phyloP scores from a whole-genome alignment of 805 yeast genomes.

The Nakazawaea populi region DNA sequence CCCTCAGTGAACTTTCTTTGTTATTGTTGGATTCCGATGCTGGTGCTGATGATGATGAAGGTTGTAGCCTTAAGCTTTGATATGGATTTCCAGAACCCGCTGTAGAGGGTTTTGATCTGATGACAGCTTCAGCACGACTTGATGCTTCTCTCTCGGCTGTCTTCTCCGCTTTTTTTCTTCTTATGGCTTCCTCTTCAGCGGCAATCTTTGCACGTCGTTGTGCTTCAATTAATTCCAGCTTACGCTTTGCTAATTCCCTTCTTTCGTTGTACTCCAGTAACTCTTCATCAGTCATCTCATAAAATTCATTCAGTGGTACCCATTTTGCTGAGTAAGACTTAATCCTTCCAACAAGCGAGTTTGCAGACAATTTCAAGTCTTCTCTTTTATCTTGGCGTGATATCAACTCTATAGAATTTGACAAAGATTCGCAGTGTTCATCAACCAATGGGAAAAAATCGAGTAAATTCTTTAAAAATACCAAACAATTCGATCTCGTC shows the following conservation, averaged over 20 bases:
- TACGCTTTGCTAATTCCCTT: slow-evolving; percentile 15
- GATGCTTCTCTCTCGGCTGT: not conserved
- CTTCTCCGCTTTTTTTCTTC: slow-evolving; percentile 9
- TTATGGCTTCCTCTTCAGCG: slow-evolving; percentile 13
- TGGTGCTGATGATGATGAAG: not conserved
- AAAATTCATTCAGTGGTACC: slow-evolving; percentile 52
- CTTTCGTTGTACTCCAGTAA: slow-evolving; percentile 22
- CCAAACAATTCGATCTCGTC: slow-evolving; percentile 75
- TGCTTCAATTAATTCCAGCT: slow-evolving; percentile 15
- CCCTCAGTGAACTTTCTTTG: not conserved
- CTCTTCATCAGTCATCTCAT: slow-evolving; percentile 40
- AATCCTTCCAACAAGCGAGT: slow-evolving; percentile 63
- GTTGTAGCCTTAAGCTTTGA: not conserved
- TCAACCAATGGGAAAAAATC: slow-evolving; percentile 63
- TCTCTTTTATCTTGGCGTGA: slow-evolving; percentile 57
- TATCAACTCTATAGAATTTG: slow-evolving; percentile 41
- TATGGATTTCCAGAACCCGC: not conserved
- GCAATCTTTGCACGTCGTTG: slow-evolving; percentile 13
- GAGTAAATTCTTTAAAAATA: slow-evolving; percentile 62
- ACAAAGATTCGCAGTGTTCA: slow-evolving; percentile 54
- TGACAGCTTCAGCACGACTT: not conserved
- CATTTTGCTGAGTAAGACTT: slow-evolving; percentile 47
- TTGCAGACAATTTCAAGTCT: slow-evolving; percentile 74
- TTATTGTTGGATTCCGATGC: not conserved
- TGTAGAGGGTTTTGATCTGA: not conserved